These are phyloP conservation scores for Ceratorhiza oryzae-sativae DNA, from an alignment of 1,284 basidiomycete genomes.

Conservation along the genomic window DNA sequence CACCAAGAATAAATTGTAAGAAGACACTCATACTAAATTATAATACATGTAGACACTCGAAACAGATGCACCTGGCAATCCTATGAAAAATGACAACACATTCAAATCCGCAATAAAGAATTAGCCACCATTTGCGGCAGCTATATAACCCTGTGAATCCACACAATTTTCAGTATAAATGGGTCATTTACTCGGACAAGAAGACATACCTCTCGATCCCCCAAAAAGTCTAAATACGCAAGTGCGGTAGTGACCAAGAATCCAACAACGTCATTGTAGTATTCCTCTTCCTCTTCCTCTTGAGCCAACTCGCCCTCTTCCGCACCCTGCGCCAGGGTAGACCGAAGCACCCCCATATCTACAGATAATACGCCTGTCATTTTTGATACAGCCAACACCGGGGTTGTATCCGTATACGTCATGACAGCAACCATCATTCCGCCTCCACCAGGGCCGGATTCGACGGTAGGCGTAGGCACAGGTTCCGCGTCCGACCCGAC, in stretches of 20 bases:
- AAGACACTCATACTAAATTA: neutral
- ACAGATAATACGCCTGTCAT: conserved; percentile 25
- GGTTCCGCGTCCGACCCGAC: neutral
- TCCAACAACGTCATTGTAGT: no score
- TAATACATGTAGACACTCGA: conserved; percentile 10
- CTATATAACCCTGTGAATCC: conserved; percentile 18
- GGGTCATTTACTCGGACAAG: neutral
- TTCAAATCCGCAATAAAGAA: neutral
- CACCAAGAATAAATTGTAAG: neutral
- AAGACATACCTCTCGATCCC: conserved; percentile 13
- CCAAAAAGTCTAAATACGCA: conserved; percentile 30
- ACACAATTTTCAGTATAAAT: neutral
- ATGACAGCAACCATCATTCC: neutral
- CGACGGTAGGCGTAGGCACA: conserved; percentile 6
- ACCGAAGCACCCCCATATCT: neutral
- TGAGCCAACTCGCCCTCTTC: neutral
- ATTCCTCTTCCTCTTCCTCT: neutral
- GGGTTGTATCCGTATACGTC: conserved; percentile 28
- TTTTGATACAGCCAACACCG: conserved; percentile 25
- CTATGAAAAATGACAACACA: neutral
- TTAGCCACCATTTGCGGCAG: conserved; percentile 26
- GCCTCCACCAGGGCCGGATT: neutral
- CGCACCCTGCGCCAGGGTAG: neutral
- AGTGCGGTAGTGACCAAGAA: conserved; percentile 9
- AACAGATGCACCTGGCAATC: neutral